Percentiles rank a stretch among this genome's conserved stretches.
Evolutionary conservation across 768 basidiomycete genomes (phyloP).

Genomic region (Mycena alexandri): DNA sequence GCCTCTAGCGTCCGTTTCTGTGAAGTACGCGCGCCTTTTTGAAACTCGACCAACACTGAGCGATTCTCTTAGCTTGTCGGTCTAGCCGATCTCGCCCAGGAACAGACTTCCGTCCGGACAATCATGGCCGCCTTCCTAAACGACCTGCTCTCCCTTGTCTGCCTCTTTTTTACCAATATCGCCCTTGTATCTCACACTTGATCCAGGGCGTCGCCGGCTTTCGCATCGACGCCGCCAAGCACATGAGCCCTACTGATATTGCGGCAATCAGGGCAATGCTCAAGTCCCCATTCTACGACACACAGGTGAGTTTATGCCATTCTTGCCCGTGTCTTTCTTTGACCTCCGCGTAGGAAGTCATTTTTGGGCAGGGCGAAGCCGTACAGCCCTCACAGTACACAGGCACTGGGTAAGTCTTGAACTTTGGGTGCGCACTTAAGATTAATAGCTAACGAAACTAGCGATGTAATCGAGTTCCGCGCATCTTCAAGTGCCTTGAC

Average conservation of each 20-base stretch:
- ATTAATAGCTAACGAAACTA: background rate
- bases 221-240: slow-evolving; percentile 31
- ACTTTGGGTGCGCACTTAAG: background rate
- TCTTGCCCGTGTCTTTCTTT: slow-evolving; percentile 15
- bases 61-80: slow-evolving; percentile 12
- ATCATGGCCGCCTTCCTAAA: slow-evolving; percentile 27
- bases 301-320: slow-evolving; percentile 1
- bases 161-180: background rate
- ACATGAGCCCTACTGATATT: slow-evolving; percentile 22
- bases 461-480: slow-evolving; percentile 40
- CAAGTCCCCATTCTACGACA: slow-evolving; percentile 6
- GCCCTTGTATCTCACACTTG: background rate
- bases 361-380: slow-evolving; percentile 37
- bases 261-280: slow-evolving; percentile 2
- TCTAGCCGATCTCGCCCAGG: slow-evolving; percentile 28
- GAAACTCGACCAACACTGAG: background rate
- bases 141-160: slow-evolving; percentile 29
- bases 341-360: slow-evolving; percentile 31
- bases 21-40: slow-evolving; percentile 13
- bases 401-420: slow-evolving; percentile 15
- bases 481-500: slow-evolving; percentile 29
- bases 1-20: slow-evolving; percentile 25
- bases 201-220: slow-evolving; percentile 32
- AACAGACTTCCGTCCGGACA: slow-evolving; percentile 13
- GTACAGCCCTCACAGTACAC: slow-evolving; percentile 30